Evolutionary conservation across 2,329 filamentous ascomycete species (phyloP).

Genomic region (Tolypocladium amazonense): DNA sequence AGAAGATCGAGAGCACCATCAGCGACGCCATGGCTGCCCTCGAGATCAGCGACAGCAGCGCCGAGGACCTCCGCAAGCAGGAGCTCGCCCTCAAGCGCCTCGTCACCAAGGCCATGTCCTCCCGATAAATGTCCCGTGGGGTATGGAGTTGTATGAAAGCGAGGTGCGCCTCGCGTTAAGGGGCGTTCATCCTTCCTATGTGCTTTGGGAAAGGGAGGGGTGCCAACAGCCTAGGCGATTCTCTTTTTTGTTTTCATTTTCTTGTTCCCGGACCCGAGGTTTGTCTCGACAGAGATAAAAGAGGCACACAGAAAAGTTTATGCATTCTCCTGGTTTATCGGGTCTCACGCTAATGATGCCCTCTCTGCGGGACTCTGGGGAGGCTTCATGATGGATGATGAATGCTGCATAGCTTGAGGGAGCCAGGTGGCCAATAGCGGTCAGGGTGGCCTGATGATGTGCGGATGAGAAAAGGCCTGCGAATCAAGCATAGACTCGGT

Average conservation of each 20-base stretch:
- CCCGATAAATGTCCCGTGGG: conserved; percentile 50
- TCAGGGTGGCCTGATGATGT: conserved; percentile 6
- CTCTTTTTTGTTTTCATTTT: conserved; percentile 14
- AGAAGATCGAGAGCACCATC: conserved; percentile 96
- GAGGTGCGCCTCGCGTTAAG: background rate
- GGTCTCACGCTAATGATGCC: conserved; percentile 7
- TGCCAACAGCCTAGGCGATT: conserved; percentile 6
- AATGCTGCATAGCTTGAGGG: conserved; percentile 8
- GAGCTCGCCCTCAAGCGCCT: conserved; percentile 95
- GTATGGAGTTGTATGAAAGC: background rate
- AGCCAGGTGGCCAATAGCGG: conserved; percentile 1
- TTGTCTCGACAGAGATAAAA: conserved; percentile 19
- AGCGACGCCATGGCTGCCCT: conserved; percentile 96
- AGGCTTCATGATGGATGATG: conserved; percentile 16
- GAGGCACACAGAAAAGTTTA: conserved; percentile 24
- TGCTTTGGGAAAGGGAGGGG: background rate
- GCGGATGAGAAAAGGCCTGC: conserved; percentile 5
- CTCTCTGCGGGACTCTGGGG: conserved; percentile 8
- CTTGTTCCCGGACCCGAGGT: conserved; percentile 16
- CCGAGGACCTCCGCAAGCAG: conserved; percentile 99
- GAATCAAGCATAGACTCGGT: conserved; percentile 26
- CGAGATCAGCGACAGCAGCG: conserved; percentile 82
- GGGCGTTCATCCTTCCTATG: background rate
- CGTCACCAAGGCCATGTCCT: conserved; percentile 96
- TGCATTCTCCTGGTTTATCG: conserved; percentile 18